A percentile compares a stretch with the other conserved stretches of the same genome.
These are phyloP conservation scores for Podospora pseudocomata DNA, from an alignment of 495 filamentous ascomycete genomes.

Conservation along the genomic window DNA sequence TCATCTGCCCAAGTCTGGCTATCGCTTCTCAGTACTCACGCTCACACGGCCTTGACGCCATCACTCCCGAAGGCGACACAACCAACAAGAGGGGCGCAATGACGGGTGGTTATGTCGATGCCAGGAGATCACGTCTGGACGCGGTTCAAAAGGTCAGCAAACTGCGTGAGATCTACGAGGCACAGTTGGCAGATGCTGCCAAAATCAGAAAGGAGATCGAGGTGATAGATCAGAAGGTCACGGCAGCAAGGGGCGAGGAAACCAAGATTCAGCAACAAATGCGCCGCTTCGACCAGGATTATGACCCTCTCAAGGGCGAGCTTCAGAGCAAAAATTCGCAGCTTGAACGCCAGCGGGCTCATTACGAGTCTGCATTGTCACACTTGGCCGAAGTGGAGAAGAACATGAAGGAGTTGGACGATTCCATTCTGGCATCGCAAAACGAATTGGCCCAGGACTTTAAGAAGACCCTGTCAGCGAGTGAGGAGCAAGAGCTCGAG, in stretches of 20 bases:
- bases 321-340: constrained; percentile 66
- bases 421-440: constrained; percentile 68
- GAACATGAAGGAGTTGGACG: constrained; percentile 68
- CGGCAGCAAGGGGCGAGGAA: constrained; percentile 70
- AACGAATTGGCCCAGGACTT: constrained; percentile 80
- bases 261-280: constrained; percentile 79
- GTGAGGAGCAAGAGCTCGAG: constrained; percentile 80
- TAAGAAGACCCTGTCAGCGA: constrained; percentile 79
- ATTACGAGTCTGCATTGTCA: constrained; percentile 64
- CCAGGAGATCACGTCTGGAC: constrained; percentile 74
- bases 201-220: constrained; percentile 58
- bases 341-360: constrained; percentile 68
- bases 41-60: constrained; percentile 84
- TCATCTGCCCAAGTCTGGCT: constrained; percentile 85
- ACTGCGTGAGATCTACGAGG: constrained; percentile 71
- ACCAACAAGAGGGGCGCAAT: constrained; percentile 91
- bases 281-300: constrained; percentile 75
- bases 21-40: constrained; percentile 85
- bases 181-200: constrained; percentile 47
- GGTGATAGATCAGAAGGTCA: constrained; percentile 79
- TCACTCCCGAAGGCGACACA: constrained; percentile 90
- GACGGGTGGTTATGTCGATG: constrained; percentile 89
- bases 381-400: constrained; percentile 71
- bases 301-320: constrained; percentile 71
- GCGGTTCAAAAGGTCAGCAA: constrained; percentile 72